These are phyloP conservation scores for Penicillium parvum DNA, from an alignment of 495 filamentous ascomycete species.

Conservation along the genomic window DNA sequence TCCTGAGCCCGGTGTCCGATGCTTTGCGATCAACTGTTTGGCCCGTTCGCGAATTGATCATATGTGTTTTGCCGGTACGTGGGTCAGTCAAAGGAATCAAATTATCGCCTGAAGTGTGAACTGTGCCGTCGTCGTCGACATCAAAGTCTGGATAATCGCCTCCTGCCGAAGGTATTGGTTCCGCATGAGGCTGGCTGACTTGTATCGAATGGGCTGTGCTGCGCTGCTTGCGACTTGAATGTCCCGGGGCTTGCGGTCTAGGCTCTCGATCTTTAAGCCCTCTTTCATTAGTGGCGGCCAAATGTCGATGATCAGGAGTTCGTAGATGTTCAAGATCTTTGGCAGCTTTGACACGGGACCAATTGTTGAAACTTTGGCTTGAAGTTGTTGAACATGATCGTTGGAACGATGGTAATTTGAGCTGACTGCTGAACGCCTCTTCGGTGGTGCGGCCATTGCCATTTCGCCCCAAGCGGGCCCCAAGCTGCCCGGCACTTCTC, in stretches of 20 bases:
- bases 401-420: slow-evolving; percentile 37
- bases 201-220: too few relatives aligned
- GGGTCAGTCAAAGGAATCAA: slow-evolving; percentile 66
- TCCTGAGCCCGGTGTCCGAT: neutral
- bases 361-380: slow-evolving; percentile 48
- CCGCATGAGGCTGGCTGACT: too few relatives aligned
- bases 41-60: slow-evolving; percentile 61
- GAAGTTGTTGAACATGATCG: slow-evolving; percentile 9
- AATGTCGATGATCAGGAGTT: too few relatives aligned
- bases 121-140: neutral
- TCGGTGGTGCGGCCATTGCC: slow-evolving; percentile 13
- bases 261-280: too few relatives aligned
- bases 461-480: neutral
- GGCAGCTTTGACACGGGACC: slow-evolving; percentile 66
- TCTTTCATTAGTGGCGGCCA: too few relatives aligned
- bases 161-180: too few relatives aligned
- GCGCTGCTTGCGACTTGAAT: too few relatives aligned
- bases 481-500: neutral
- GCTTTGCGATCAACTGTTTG: slow-evolving; percentile 33
- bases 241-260: too few relatives aligned
- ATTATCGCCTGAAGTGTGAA: slow-evolving; percentile 21
- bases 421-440: slow-evolving; percentile 19
- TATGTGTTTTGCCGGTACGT: slow-evolving; percentile 51
- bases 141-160: too few relatives aligned
- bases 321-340: slow-evolving; percentile 18